Evolutionary conservation across 148 eudicot species (phyloP), one percentile per base, ranked within the genome.

Genomic region (Vaccinium myrtillus): DNA sequence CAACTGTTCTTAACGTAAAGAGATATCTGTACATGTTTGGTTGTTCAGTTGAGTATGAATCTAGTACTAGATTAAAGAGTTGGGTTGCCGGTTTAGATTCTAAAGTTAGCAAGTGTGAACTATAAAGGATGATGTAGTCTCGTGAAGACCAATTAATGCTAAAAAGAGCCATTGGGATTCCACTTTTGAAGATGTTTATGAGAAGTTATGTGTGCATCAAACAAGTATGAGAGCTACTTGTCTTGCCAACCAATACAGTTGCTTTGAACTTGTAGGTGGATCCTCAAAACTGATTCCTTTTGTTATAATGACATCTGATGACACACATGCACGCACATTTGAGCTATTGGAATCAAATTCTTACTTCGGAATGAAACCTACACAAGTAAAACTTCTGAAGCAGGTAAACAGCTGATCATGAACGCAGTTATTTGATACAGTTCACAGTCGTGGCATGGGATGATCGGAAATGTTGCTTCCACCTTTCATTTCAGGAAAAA

Each of bases 271-370:
- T 90, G 79, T 86, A 97, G 98, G 93, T 84, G 94, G 90, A 84
- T 80, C 89, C 85, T 89, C 80, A 84, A 90, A 84, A 82, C 93
- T 91, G 80, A 90, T 97, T 82, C 98, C 98, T 87, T 88, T 97
- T 75, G 98, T 91, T 78, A 95, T 97, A 78, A 97, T 97, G 99
- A 97, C 99, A 53, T 97, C 99, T 75, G 99, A 95, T 85, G 98
- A 97, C 89, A 97, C 99, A 53, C 94, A 97, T 91, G 88, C 88
- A 79, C 94, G 91, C 43, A 97, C 95, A 75, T 78, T 90, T 79
- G 86, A 90, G 50, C 92, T 97, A 5, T 86, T 97, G 86, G 94
- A 95, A 85, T 81, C 93, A 75, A 97, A 97, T 92, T 86, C 93
- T 89, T 95, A 97, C 87, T 97, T 94, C 90, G 99, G 99, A 86